Conservation (phyloP, 768 basidiomycete genomes). For the Suillus occidentalis region DNA sequence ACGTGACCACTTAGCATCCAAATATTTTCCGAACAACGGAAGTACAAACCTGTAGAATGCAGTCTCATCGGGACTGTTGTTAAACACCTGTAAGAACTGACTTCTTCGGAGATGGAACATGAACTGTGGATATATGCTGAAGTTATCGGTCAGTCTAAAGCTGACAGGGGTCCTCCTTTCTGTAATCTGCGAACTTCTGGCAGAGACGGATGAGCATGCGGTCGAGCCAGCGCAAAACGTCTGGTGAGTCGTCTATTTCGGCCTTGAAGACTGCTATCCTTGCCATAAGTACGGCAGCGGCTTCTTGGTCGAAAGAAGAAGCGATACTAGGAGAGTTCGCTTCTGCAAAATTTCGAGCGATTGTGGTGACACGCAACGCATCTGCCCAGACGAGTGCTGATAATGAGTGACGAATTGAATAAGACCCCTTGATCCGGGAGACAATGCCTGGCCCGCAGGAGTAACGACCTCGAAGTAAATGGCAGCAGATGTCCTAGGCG, state of each 20-base stretch:
- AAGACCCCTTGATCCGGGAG: slow-evolving; percentile 87
- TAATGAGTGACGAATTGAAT: slow-evolving; percentile 99
- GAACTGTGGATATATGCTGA: slow-evolving; percentile 99
- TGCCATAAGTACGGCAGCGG: slow-evolving; percentile 96
- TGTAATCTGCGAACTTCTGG: slow-evolving; percentile 98
- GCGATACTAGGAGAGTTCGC: slow-evolving; percentile 94
- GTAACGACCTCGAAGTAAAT: slow-evolving; percentile 99
- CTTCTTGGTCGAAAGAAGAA: slow-evolving; percentile 96
- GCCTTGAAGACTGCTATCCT: slow-evolving; percentile 99
- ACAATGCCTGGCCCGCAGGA: slow-evolving; percentile 90
- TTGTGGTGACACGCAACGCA: slow-evolving; percentile 96
- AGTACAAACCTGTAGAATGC: slow-evolving; percentile 86
- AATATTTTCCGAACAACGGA: neutral
- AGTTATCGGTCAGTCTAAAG: slow-evolving; percentile 92
- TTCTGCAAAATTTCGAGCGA: slow-evolving; percentile 96
- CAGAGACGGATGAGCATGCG: slow-evolving; percentile 97
- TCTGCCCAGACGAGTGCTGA: slow-evolving; percentile 95
- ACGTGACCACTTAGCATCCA: slow-evolving; percentile 8
- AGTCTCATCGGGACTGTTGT: slow-evolving; percentile 99
- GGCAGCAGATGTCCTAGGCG: slow-evolving; percentile 81
- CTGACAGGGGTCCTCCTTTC: slow-evolving; percentile 96
- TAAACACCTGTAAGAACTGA: slow-evolving; percentile 99
- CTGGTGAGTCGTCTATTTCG: slow-evolving; percentile 96
- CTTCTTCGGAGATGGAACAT: slow-evolving; percentile 98
- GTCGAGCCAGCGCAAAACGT: slow-evolving; percentile 96